Conservation (phyloP, 805 yeast species). For the Wickerhamiella brachini region DNA sequence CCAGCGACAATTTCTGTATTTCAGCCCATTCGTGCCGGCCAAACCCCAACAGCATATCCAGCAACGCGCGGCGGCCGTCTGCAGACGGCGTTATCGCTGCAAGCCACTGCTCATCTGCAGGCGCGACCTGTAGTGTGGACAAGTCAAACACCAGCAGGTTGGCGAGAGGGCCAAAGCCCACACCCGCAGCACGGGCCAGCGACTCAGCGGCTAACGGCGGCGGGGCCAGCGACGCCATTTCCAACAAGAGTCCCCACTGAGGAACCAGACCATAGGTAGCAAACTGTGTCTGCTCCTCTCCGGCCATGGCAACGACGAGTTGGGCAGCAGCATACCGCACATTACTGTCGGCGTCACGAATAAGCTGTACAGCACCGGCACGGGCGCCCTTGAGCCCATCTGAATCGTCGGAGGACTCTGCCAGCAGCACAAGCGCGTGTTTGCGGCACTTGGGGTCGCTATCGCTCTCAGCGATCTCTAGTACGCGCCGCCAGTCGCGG, state of each 20-base stretch:
- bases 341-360: background rate
- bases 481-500: slow-evolving; percentile 2
- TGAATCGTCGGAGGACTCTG: background rate
- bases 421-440: slow-evolving; percentile 6
- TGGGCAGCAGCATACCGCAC: background rate
- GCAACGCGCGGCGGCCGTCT: background rate
- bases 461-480: slow-evolving; percentile 10
- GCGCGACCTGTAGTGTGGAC: background rate
- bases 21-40: background rate
- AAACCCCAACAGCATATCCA: background rate
- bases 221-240: background rate
- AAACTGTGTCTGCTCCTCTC: background rate
- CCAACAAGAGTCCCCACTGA: background rate
- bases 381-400: background rate
- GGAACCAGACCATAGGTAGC: background rate
- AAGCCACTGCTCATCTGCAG: background rate
- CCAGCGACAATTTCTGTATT: background rate
- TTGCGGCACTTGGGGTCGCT: slow-evolving; percentile 11
- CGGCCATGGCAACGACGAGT: background rate
- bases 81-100: background rate
- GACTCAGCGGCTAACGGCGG: background rate
- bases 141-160: background rate
- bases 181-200: background rate
- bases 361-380: background rate
- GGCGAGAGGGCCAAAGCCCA: background rate